phyloP scores from a whole-genome alignment of 2,329 filamentous ascomycete genomes.

The Cucurbitaria berberidis region DNA sequence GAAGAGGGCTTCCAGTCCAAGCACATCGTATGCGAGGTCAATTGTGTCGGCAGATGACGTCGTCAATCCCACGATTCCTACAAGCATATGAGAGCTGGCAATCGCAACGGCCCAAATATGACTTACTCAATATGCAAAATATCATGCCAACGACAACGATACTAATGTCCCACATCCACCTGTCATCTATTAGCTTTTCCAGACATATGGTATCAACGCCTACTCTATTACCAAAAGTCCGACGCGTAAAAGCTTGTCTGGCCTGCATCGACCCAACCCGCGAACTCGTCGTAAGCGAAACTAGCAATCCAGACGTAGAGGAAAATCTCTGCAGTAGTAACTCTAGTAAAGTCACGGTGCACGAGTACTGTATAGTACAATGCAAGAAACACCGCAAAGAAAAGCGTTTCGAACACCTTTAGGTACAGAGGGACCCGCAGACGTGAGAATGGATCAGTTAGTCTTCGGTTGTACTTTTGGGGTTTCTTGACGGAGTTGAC shows the following conservation, averaged over 20 bases:
- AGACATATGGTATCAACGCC: conserved; percentile 42
- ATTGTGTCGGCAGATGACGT: conserved; percentile 67
- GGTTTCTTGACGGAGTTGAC: conserved; percentile 76
- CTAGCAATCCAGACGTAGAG: conserved; percentile 87
- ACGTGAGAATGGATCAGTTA: conserved; percentile 62
- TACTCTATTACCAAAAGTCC: conserved; percentile 55
- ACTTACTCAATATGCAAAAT: conserved; percentile 75
- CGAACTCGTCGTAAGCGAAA: conserved; percentile 81
- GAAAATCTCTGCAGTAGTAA: conserved; percentile 72
- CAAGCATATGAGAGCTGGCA: conserved; percentile 2
- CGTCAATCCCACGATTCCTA: conserved; percentile 71
- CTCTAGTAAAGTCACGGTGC: conserved; percentile 68
- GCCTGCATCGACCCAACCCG: conserved; percentile 79
- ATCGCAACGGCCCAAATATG: background rate
- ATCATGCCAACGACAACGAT: conserved; percentile 75
- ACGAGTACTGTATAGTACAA: conserved; percentile 89
- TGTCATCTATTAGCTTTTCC: conserved; percentile 5
- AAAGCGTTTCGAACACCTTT: conserved; percentile 82
- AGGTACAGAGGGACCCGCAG: conserved; percentile 82
- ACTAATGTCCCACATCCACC: conserved; percentile 38
- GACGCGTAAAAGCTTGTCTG: conserved; percentile 67
- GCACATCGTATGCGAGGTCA: conserved; percentile 84
- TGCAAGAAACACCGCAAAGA: conserved; percentile 76
- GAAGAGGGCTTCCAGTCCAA: conserved; percentile 86
- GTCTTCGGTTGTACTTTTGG: conserved; percentile 70